A percentile compares a stretch with the other conserved stretches of the same genome.
Conservation (phyloP, 768 basidiomycete genomes). For the Kondoa malvinella region DNA sequence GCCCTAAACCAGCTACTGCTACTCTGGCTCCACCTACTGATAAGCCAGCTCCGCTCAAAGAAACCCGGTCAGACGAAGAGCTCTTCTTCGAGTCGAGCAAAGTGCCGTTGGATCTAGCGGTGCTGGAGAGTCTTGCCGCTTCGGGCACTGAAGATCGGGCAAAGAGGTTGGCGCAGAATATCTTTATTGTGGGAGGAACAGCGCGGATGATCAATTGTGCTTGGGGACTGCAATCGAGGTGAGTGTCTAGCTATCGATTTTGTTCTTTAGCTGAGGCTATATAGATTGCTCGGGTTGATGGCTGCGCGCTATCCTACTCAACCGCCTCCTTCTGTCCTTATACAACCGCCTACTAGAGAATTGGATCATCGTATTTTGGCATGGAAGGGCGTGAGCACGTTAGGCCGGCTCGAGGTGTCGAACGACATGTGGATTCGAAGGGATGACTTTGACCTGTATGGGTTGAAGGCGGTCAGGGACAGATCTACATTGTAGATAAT, state of each 20-base stretch:
- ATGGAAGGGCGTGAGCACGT: constrained; percentile 88
- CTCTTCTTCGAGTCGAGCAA: constrained; percentile 65
- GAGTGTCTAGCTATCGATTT: constrained; percentile 25
- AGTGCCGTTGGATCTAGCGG: constrained; percentile 76
- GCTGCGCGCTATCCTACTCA: constrained; percentile 33
- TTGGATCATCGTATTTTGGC: constrained; percentile 74
- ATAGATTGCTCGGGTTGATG: constrained; percentile 53
- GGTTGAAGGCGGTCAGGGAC: constrained; percentile 1
- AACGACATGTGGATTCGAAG: constrained; percentile 75
- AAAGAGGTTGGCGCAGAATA: constrained; percentile 69
- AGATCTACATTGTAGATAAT: not conserved
- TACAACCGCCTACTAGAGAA: constrained; percentile 86
- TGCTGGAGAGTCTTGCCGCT: constrained; percentile 77
- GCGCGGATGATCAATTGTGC: constrained; percentile 64
- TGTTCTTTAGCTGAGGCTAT: not conserved
- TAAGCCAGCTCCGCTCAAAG: constrained; percentile 2
- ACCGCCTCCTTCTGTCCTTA: constrained; percentile 45
- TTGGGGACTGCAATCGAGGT: constrained; percentile 78
- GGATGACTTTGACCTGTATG: constrained; percentile 47
- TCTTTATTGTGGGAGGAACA: constrained; percentile 72
- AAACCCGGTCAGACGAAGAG: constrained; percentile 8
- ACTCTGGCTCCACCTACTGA: not conserved
- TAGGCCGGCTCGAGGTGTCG: constrained; percentile 78
- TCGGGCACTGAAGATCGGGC: constrained; percentile 77
- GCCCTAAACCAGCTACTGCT: constrained; percentile 5